Evolutionary conservation across 768 basidiomycete genomes (phyloP).

Genomic region (Leccinum fibrillosum): DNA sequence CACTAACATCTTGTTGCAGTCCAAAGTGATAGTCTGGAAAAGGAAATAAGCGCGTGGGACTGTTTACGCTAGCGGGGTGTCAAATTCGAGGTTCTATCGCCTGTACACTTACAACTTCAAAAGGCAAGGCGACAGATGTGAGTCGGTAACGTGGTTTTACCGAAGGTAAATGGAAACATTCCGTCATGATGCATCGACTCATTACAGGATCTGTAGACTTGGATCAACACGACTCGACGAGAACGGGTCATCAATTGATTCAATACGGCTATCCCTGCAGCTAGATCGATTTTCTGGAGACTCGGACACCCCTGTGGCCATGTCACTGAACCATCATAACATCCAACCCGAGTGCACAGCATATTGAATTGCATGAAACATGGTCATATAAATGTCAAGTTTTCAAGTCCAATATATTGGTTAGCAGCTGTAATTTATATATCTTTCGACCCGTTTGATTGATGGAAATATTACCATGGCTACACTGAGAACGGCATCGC

Average conservation of each 20-base stretch:
- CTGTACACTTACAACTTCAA: no score
- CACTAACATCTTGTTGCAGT: background rate
- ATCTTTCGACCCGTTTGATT: background rate
- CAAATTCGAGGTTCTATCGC: no score
- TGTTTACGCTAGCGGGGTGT: no score
- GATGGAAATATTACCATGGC: background rate
- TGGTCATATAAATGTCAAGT: no score
- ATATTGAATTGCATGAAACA: background rate
- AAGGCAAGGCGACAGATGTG: no score
- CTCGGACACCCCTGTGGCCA: background rate
- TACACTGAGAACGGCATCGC: background rate
- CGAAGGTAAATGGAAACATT: no score
- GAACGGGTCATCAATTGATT: background rate
- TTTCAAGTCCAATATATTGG: background rate
- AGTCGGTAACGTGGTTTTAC: no score
- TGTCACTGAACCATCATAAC: background rate
- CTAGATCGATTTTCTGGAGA: background rate
- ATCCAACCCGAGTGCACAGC: background rate
- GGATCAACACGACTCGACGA: background rate
- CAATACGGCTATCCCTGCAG: background rate
- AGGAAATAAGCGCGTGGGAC: background rate
- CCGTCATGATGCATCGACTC: no score
- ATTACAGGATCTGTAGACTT: background rate
- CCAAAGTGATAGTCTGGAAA: background rate
- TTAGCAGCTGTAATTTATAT: background rate